Evolutionary conservation across 108 stramenopile genomes (phyloP), one percentile per base, ranked within the genome.

Genomic region (Aureococcus anophagefferens): DNA sequence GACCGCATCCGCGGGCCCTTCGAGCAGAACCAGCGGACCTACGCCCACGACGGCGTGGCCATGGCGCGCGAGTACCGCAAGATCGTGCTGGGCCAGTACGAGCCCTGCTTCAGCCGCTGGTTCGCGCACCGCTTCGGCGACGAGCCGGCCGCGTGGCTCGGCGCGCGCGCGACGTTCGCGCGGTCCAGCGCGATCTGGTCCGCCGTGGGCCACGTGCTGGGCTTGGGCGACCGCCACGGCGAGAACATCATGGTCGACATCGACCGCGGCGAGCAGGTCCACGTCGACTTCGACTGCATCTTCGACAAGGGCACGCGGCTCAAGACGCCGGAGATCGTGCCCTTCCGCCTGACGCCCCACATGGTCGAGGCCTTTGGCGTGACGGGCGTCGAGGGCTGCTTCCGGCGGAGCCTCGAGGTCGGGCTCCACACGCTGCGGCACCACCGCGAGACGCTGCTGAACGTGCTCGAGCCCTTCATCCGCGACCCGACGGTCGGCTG

Each of bases 221-320:
- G 96, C 28, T 80, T 98, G 30, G 97, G 97, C 28, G 97, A 98
- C 79, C 89, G 99, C 35, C 99, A 99, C 68, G 89, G 94, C 17
- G 99, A 99, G 80, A 99, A 99, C 72, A 94, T 99, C 46, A 76
- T 99, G 62, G 85, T 99, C 21, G 93, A 99, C 72, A 94, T 91
- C 35, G 75, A 79, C 35, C 88, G 76, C 62, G 97, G 98, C 16
- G 97, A 91, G 78, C 89, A 90, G 67, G 94, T 98, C 25, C 99
- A 99, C 80, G 99, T 99, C 64, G 98, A 99, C 82, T 96, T 96
- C 82, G 86, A 92, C 74, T 87, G 98, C 79, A 89, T 99, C 65
- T 99, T 99, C 77, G 99, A 99, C 81, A 97, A 99, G 79, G 99
- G 95, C 13, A 78, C 97, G 45, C 69, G 77, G 46, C 81, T 99